Conservation (phyloP, 768 basidiomycete genomes). For the Rhodosporidiobolus sp. region DNA sequence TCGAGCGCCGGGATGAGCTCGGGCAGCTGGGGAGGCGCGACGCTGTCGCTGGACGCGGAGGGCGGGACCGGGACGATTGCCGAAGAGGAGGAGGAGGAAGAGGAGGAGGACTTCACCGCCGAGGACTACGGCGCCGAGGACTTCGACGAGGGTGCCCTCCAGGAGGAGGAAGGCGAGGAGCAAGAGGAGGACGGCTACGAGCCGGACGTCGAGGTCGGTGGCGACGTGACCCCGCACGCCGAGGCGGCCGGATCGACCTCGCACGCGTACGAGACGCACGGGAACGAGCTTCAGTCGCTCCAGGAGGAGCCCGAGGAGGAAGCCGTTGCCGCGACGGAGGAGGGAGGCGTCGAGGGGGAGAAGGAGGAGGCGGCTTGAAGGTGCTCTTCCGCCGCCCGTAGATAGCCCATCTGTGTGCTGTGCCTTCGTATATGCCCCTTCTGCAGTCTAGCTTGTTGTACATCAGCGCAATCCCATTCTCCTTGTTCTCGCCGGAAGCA, state of each 20-base stretch:
- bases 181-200: neutral
- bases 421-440: too few relatives aligned
- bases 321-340: too few relatives aligned
- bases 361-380: too few relatives aligned
- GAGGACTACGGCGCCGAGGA: neutral
- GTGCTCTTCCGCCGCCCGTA: too few relatives aligned
- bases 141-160: neutral
- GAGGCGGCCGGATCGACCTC: neutral
- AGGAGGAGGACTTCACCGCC: neutral
- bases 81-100: constrained; percentile 12
- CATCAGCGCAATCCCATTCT: neutral
- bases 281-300: neutral
- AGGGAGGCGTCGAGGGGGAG: too few relatives aligned
- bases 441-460: too few relatives aligned
- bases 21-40: constrained; percentile 2
- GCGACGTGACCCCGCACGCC: neutral
- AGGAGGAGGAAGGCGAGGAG: neutral
- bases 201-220: neutral
- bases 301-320: constrained; percentile 24
- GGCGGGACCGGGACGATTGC: neutral
- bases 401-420: too few relatives aligned
- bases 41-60: neutral
- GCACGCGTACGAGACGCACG: neutral
- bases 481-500: too few relatives aligned
- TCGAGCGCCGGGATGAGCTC: neutral